A percentile compares a stretch with the other conserved stretches of the same genome.
Conservation (phyloP, 2,329 filamentous ascomycete species). For the Aspergillus oerlinghausenensis region DNA sequence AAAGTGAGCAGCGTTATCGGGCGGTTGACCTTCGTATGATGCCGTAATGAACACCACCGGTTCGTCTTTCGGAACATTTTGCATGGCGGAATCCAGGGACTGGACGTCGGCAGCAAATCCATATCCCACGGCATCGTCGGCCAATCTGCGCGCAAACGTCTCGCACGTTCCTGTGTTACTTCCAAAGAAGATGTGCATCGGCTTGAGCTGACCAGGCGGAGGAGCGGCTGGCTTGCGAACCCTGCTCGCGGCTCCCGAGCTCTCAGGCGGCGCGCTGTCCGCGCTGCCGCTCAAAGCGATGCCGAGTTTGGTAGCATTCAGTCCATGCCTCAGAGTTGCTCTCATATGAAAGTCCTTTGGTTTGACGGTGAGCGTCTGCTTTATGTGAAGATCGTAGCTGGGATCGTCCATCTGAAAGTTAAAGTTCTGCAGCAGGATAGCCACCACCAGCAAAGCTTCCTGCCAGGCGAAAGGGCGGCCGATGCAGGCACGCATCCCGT, state of each 20-base stretch:
- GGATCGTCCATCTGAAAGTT: conserved; percentile 61
- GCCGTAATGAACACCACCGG: conserved; percentile 65
- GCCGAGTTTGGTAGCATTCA: conserved; percentile 43
- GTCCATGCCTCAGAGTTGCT: conserved; percentile 50
- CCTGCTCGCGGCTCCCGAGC: conserved; percentile 8
- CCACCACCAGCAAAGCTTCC: conserved; percentile 59
- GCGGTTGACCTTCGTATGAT: conserved; percentile 69
- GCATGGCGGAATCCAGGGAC: conserved; percentile 58
- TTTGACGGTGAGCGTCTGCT: conserved; percentile 38
- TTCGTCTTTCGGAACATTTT: conserved; percentile 55
- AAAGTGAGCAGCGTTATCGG: conserved; percentile 67
- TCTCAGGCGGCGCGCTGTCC: conserved; percentile 4
- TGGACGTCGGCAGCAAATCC: conserved; percentile 57
- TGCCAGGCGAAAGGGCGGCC: conserved; percentile 72
- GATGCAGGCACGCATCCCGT: conserved; percentile 66
- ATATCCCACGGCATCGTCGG: conserved; percentile 53
- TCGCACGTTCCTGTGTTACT: conserved; percentile 74
- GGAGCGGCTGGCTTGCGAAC: conserved; percentile 17
- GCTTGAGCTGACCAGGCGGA: conserved; percentile 30
- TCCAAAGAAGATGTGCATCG: conserved; percentile 66
- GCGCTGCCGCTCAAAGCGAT: conserved; percentile 26
- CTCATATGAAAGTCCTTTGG: conserved; percentile 58
- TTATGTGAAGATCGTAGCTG: conserved; percentile 36
- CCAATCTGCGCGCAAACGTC: conserved; percentile 60
- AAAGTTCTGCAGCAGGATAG: conserved; percentile 67